phyloP scores from a whole-genome alignment of 805 yeast species.

The Ogataea henricii region DNA sequence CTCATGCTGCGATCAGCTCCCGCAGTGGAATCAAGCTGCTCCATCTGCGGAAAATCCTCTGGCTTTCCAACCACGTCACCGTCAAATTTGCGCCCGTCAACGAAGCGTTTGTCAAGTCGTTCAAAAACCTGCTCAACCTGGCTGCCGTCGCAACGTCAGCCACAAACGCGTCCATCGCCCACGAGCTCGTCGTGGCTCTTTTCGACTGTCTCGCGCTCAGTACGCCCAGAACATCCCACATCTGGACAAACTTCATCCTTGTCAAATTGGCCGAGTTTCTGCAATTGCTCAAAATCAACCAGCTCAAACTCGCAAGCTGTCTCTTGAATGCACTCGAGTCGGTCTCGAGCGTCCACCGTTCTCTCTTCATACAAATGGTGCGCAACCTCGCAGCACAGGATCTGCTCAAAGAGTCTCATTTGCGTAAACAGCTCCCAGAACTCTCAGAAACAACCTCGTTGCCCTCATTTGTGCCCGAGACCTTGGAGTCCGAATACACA shows the following conservation, averaged over 20 bases:
- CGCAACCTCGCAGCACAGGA: constrained; percentile 24
- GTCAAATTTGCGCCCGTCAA: constrained; percentile 25
- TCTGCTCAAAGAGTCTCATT: constrained; percentile 21
- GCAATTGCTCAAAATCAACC: constrained; percentile 32
- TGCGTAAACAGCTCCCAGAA: constrained; percentile 12
- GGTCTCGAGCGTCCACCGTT: constrained; percentile 14
- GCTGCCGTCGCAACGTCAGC: constrained; percentile 33
- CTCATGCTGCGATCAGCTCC: background rate
- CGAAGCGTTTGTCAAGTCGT: constrained; percentile 29
- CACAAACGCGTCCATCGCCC: constrained; percentile 32
- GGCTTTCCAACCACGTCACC: constrained; percentile 35
- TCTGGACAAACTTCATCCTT: constrained; percentile 32
- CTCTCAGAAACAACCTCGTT: background rate
- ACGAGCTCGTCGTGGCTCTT: constrained; percentile 29
- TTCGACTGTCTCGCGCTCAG: constrained; percentile 32
- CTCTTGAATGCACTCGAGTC: constrained; percentile 26
- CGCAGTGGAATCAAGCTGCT: constrained; percentile 24
- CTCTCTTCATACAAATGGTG: constrained; percentile 21
- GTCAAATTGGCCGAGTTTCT: constrained; percentile 30
- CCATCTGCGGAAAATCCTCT: constrained; percentile 32
- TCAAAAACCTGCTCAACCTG: constrained; percentile 32
- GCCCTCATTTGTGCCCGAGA: constrained; percentile 12
- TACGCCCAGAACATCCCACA: constrained; percentile 17
- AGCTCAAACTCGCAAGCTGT: constrained; percentile 28
- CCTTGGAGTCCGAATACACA: constrained; percentile 19